Evolutionary conservation across 108 stramenopile species (phyloP), one percentile per base, ranked within the genome.

Genomic region (Cylindrotheca closterium): DNA sequence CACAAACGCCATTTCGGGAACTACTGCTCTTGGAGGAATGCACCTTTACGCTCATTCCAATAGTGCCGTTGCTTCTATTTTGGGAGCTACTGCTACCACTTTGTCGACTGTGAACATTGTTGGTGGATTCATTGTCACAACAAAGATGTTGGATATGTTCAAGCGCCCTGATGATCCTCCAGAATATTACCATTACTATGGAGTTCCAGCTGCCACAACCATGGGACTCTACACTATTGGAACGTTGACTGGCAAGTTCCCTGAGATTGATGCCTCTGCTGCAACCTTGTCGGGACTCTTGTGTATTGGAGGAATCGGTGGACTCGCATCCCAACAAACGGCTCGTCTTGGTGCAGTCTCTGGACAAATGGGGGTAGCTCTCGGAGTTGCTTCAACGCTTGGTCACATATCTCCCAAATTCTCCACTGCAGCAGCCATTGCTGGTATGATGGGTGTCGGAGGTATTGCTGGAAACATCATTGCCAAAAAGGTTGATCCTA

Each of bases 141-240:
- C 90, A 48, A 98, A 98, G 74, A 99, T 99, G 99, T 81, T 99
- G 55, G 99, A 99, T 67, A 98, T 99, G 98, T 99, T 99, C 89
- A 94, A 96, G 65, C 88, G 99, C 2, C 92, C 94, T 2, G 94
- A 92, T 33, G 99, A 99, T 74, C 97, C 99, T 51, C 96, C 96
- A 5, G 98, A 99, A 74, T 96, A 90, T 82, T 96, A 97, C 74
- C 90, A 98, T 59, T 79, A 95, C 63, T 99, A 98, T 75, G 94
- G 92, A n/a, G 79, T 96, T 51, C 99, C 98, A 0, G 93, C 96
- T 23, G 96, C 81, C 12, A 85, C 76, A 22, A 71, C 93, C 15
- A 50, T 96, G 62, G 89, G 81, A 26, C 64, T 85, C 24, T 95
- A 94, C 67, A 79, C 76, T 28, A 67, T 82, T 23, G 93, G 87